Percentiles rank a stretch among this genome's conserved stretches.
Conservation (phyloP, 2,329 filamentous ascomycete genomes). For the Aureobasidium sp. region DNA sequence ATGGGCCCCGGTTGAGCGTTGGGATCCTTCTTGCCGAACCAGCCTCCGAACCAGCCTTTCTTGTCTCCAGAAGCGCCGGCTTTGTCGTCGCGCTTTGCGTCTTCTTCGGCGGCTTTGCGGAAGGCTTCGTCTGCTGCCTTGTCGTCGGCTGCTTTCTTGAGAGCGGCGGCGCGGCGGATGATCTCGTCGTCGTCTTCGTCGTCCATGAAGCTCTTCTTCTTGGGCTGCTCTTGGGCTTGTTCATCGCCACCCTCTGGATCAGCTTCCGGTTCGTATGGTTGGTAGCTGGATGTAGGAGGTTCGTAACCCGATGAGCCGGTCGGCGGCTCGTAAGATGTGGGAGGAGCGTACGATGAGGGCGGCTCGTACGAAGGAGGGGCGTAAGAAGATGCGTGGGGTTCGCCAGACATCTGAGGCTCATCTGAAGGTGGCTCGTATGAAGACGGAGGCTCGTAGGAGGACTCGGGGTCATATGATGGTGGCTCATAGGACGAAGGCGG, state of each 20-base stretch:
- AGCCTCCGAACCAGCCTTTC: conserved; percentile 72
- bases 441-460: conserved; percentile 3
- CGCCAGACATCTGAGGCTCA: neutral
- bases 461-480: neutral
- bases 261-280: conserved; percentile 44
- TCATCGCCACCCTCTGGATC: conserved; percentile 40
- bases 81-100: conserved; percentile 54
- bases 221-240: conserved; percentile 38
- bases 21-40: conserved; percentile 68
- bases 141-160: conserved; percentile 44
- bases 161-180: conserved; percentile 41
- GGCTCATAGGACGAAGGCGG: conserved; percentile 1
- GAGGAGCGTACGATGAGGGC: conserved; percentile 14
- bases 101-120: conserved; percentile 66
- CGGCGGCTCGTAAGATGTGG: conserved; percentile 30
- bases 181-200: conserved; percentile 66
- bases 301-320: conserved; percentile 43
- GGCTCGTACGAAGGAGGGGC: conserved; percentile 22
- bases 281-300: conserved; percentile 43
- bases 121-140: conserved; percentile 78
- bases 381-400: conserved; percentile 13
- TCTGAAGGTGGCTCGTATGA: conserved; percentile 9
- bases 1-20: conserved; percentile 60
- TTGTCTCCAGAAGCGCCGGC: conserved; percentile 38
- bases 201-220: conserved; percentile 73